Evolutionary conservation across 2,329 filamentous ascomycete genomes (phyloP).

Genomic region (Cladophialophora immunda): DNA sequence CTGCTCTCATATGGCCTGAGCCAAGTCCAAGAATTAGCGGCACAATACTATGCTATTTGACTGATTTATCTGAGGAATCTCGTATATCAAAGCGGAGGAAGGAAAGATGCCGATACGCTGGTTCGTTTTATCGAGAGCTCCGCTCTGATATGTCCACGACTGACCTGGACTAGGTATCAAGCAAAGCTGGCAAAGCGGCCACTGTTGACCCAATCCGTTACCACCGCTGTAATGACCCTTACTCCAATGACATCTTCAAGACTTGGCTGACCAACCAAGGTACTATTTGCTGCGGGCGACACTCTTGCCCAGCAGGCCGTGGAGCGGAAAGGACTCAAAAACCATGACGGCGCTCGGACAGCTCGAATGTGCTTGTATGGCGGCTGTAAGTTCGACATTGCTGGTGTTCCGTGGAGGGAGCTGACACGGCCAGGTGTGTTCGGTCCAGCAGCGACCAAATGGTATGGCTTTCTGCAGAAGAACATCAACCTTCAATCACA

Average conservation of each 20-base stretch:
- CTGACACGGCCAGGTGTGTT: constrained; percentile 70
- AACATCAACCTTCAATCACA: constrained; percentile 71
- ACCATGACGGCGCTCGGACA: constrained; percentile 71
- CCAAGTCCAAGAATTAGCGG: neutral
- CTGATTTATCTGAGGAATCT: neutral
- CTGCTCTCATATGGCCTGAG: neutral
- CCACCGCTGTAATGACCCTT: constrained; percentile 70
- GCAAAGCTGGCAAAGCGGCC: constrained; percentile 80
- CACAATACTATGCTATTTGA: constrained; percentile 4
- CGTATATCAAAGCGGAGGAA: constrained; percentile 14
- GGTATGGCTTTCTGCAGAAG: constrained; percentile 81
- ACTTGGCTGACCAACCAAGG: constrained; percentile 48
- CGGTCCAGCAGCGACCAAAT: constrained; percentile 84
- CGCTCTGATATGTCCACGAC: constrained; percentile 25
- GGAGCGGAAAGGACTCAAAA: constrained; percentile 78
- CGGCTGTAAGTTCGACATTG: constrained; percentile 49
- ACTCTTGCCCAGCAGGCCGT: constrained; percentile 89
- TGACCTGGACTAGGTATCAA: constrained; percentile 74
- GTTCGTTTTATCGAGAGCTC: constrained; percentile 35
- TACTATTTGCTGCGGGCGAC: constrained; percentile 94
- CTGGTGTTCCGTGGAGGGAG: neutral
- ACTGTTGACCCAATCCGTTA: constrained; percentile 88
- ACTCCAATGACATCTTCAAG: constrained; percentile 13
- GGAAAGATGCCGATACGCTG: constrained; percentile 21
- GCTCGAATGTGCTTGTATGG: constrained; percentile 60